Base-by-base conservation (phyloP, 139 green algal species). In the Auxenochlorella pyrenoidosa region DNA sequence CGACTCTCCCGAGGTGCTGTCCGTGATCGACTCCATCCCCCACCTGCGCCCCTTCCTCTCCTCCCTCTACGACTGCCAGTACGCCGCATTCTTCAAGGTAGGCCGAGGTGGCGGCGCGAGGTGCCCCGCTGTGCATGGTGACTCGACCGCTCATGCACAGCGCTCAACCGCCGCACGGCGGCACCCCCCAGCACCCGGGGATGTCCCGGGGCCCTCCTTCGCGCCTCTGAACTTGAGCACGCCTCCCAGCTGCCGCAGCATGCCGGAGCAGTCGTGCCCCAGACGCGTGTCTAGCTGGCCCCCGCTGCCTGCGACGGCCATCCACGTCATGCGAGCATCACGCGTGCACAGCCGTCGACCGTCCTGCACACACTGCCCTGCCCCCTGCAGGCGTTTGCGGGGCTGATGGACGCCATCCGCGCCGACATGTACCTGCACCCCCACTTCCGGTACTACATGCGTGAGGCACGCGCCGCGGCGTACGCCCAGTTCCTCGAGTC, bases 401-500 rank as follows among this genome's bases (percentile, higher is more conserved):
- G 89, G 44, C 90, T 97, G 41, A 84, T 93, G 5, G 93, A 94
- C 63, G 78, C 91, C 41, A 88, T 98, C n/a, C 90, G 91, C 30
- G 58, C 40, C 12, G 96, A 99, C 91, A 86, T 89, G 44, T 98
- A 96, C 94, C 93, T 99, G 60, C 79, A 93, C 41, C 89, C 95
- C 26, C 98, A 99, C 92, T 91, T 96, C 71, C 92, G 95, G 30
- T 98, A 98, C 94, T 99, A 98, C 92, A 94, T 98, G 91, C 92
- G 96, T 0, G 97, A 99, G 90, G 90, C 97, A 41, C 92, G 97
- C 10, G 93, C 95, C 8, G 92, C 97, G 65, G 97, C 95, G 19
- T 99, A 99, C 91, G 90, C 93, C 32, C 95, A 98, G 94, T 99
- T 99, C 91, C 92, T 99, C 43, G 95, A 98, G 90, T 95, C 91